phyloP scores from a whole-genome alignment of 441 rosid species.

The Syzygium syzygioides region DNA sequence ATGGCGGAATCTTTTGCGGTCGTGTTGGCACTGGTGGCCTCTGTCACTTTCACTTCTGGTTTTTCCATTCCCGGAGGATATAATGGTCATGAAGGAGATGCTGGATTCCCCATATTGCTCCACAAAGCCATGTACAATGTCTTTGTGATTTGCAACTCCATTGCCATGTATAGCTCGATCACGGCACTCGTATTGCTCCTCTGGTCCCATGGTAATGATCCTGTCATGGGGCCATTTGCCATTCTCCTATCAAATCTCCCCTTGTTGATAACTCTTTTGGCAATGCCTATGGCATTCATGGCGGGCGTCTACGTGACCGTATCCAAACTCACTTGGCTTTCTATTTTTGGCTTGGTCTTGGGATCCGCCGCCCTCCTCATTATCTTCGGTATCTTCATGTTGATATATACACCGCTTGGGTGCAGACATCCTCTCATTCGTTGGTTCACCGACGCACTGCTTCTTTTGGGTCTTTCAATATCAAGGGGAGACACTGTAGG shows the following conservation, averaged over 20 bases:
- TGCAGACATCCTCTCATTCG: too few species aligned
- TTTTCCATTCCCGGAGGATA: not conserved
- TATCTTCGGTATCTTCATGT: accelerated
- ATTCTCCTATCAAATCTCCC: accelerated
- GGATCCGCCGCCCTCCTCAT: not conserved
- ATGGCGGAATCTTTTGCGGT: accelerated
- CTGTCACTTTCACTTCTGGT: not conserved
- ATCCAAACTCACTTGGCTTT: not conserved
- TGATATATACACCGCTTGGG: accelerated
- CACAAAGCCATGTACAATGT: not conserved
- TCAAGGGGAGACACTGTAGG: too few species aligned
- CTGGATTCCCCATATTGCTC: not conserved
- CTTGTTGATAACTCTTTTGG: accelerated
- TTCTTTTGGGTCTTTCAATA: too few species aligned
- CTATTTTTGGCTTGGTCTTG: not conserved
- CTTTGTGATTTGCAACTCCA: not conserved
- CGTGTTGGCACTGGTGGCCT: not conserved
- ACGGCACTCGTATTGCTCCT: not conserved
- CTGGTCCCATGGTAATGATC: accelerated
- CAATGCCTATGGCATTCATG: not conserved
- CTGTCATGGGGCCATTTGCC: accelerated
- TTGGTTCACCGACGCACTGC: too few species aligned
- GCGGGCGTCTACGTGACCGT: not conserved
- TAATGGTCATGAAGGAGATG: not conserved
- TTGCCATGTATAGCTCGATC: not conserved